Conservation (phyloP, 768 basidiomycete species). For the Porphyrellus cyaneotinctus region DNA sequence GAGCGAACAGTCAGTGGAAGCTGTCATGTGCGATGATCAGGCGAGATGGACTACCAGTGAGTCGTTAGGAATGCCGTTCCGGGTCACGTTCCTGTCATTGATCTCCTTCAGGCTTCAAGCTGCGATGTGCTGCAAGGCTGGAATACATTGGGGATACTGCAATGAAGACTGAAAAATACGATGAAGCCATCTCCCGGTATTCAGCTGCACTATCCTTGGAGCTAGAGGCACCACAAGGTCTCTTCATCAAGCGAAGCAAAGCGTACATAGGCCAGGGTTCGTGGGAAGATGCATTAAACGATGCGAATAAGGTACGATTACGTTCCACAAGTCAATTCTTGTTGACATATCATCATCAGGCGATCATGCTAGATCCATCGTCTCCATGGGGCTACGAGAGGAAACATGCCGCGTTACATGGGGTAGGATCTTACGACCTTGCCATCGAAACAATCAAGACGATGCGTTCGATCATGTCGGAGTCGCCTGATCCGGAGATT, state of each 20-base stretch:
- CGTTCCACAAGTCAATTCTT: neutral
- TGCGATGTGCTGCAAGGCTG: neutral
- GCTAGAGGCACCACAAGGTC: neutral
- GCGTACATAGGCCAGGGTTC: neutral
- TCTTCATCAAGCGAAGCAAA: neutral
- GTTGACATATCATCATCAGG: neutral
- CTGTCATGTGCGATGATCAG: neutral
- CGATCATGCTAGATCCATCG: neutral
- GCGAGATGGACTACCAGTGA: slow-evolving; percentile 1
- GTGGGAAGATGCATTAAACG: neutral
- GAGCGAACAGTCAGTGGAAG: neutral
- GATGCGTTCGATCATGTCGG: neutral
- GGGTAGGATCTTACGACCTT: neutral
- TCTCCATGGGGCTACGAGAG: neutral
- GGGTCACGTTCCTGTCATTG: neutral
- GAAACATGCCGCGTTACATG: neutral
- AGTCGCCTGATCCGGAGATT: neutral
- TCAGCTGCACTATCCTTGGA: neutral
- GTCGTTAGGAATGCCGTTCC: neutral
- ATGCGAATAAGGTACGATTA: neutral
- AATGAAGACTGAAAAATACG: neutral
- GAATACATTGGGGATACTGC: neutral
- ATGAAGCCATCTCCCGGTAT: neutral
- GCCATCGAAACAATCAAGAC: neutral
- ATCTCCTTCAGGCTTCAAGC: neutral